Percentiles rank a stretch among this genome's conserved stretches.
phyloP scores from a whole-genome alignment of 1,284 basidiomycete genomes.

The Tilletia indica region DNA sequence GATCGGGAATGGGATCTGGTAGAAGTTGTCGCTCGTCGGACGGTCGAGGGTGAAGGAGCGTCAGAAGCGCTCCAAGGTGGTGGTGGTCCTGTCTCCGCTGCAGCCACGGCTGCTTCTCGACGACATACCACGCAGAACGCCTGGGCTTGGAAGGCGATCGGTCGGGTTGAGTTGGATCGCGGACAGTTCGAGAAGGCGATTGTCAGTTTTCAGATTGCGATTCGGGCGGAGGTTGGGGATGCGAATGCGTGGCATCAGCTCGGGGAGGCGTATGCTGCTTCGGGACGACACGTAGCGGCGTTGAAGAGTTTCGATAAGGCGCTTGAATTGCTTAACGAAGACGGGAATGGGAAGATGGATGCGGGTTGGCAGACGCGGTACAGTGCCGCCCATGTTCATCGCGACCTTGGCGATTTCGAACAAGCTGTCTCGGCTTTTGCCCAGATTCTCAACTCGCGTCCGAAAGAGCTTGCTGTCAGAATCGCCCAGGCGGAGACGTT shows the following conservation, averaged over 20 bases:
- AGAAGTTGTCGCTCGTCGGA: conserved; percentile 82
- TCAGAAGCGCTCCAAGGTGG: conserved; percentile 18
- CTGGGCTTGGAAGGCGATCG: conserved; percentile 98
- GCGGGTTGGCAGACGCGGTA: conserved; percentile 79
- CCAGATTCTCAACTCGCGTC: conserved; percentile 64
- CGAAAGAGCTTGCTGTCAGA: conserved; percentile 68
- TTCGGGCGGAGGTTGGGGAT: conserved; percentile 78
- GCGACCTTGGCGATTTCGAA: conserved; percentile 72
- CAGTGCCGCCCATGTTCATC: conserved; percentile 80
- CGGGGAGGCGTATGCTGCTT: conserved; percentile 84
- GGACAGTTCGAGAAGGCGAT: conserved; percentile 77
- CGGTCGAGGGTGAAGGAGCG: conserved; percentile 71
- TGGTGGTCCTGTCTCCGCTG: too few relatives aligned
- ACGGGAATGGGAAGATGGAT: conserved; percentile 14
- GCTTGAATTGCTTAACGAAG: conserved; percentile 56
- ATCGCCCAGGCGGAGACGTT: conserved; percentile 73
- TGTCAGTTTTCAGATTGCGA: conserved; percentile 79
- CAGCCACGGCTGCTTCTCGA: conserved; percentile 21
- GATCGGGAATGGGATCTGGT: conserved; percentile 95
- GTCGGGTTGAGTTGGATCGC: conserved; percentile 75
- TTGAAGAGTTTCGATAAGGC: conserved; percentile 81
- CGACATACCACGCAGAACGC: conserved; percentile 66
- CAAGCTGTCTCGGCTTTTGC: conserved; percentile 73
- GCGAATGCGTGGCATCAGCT: conserved; percentile 80
- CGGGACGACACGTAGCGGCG: conserved; percentile 83